Base-by-base conservation (phyloP, 2,329 filamentous ascomycete genomes). In the Hymenotorrendiella dingleyae region DNA sequence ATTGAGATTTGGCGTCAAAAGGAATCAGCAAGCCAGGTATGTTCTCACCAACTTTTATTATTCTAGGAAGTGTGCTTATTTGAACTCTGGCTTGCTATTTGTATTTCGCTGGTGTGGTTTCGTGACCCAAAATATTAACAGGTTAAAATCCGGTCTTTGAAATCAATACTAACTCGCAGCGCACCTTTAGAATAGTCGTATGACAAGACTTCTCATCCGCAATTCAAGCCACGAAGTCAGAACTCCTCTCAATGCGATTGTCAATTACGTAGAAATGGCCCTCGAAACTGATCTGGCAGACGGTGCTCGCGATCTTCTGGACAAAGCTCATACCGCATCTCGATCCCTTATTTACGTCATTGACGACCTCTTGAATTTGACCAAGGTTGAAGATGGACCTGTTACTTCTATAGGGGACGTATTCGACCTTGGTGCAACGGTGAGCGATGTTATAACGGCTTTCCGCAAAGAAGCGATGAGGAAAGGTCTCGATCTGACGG, bases 1-100 rank as follows among this genome's bases (percentile, higher is more conserved):
- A 52, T 53, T 20, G 54, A 57, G 14, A 49, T 55, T 6, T 57
- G 53, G 47, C 34, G 45, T 20, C 45, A 50, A 33, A 56, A 56
- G 29, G 48, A 46, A 21, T 41, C 48, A 10, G 36, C 52, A 6
- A 40, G 37, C 11, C 46, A 51, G n/a, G n/a, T n/a, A n/a, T n/a
- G n/a, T n/a, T n/a, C n/a, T n/a, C n/a, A n/a, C n/a, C n/a, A n/a
- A n/a, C n/a, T n/a, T n/a, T n/a, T n/a, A n/a, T n/a, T n/a, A n/a
- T n/a, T n/a, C n/a, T n/a, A n/a, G n/a, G n/a, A n/a, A n/a, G n/a
- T n/a, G n/a, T n/a, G n/a, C n/a, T n/a, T n/a, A n/a, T n/a, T n/a
- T n/a, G n/a, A n/a, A n/a, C n/a, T n/a, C n/a, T n/a, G n/a, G n/a
- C n/a, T n/a, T n/a, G n/a, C n/a, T n/a, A n/a, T n/a, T n/a, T n/a